Base-by-base conservation (phyloP, 2,329 filamentous ascomycete species). In the Aspergillus sp. region DNA sequence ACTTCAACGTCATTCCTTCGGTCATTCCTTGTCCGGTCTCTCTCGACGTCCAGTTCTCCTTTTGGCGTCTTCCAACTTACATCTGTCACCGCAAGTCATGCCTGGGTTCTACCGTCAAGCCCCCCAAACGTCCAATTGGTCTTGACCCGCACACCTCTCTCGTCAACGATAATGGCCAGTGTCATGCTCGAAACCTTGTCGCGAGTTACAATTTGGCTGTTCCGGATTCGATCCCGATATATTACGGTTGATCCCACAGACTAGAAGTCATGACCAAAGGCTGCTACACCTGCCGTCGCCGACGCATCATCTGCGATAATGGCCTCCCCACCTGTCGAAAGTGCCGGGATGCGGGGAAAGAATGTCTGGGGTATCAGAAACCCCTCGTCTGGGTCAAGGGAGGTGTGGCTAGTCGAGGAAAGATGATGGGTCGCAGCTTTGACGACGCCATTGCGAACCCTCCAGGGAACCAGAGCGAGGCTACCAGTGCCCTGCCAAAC, bases 361-460 rank as follows among this genome's bases (percentile, higher is more conserved):
- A 78, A 69, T 79, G 77, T 56, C 60, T 78, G 63, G 77, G 77
- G 16, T 79, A 79, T 62, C 72, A 75, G 60, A 77, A 77, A 59
- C 75, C 75, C 18, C 62, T 78, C 55, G 72, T 77, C 14, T 79
- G 77, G 77, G 75, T 77, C 36, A 76, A 75, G 55, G 76, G 76
- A 52, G 75, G 75, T 49, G 75, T 78, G 50, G 77, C 77, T 22
- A 79, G 77, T 65, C 77, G 77, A 39, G 77, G 77, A 22, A 78
- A 77, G 68, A 78, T 83, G 81, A 82, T 82, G 78, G 81, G 81
- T n/a, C 78, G 78, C 67, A 79, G 78, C 24, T 83, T 80, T 65
- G 75, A 79, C 57, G 79, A 80, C 58, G 64, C 69, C 46, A 69
- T 64, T 60, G 22, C 47, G n/a, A 46, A 46, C 24, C 20, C 57